Conservation (phyloP, 1,284 basidiomycete genomes). For the Hymenochaete sp. region DNA sequence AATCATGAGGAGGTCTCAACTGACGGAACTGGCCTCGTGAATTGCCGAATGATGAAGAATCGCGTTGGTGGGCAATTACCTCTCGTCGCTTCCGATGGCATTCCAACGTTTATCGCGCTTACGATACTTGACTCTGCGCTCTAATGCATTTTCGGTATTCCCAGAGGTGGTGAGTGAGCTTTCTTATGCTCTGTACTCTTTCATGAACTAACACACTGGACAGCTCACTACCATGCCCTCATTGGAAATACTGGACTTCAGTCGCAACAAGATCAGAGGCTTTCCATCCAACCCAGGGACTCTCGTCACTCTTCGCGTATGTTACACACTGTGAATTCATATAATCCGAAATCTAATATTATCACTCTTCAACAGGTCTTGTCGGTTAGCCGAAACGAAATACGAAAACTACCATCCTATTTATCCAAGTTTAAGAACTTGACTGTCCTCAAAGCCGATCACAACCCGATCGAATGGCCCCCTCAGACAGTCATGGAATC, state of each 20-base stretch:
- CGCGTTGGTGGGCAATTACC: conserved; percentile 79
- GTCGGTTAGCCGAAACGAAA: conserved; percentile 79
- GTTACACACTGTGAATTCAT: too few relatives aligned
- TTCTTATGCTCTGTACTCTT: conserved; percentile 5
- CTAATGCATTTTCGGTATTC: conserved; percentile 78
- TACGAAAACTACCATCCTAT: conserved; percentile 75
- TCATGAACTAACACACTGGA: conserved; percentile 9
- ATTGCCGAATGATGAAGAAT: too few relatives aligned
- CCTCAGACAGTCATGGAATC: conserved; percentile 46
- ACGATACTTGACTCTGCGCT: conserved; percentile 89
- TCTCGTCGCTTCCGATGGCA: conserved; percentile 71
- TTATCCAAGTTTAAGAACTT: conserved; percentile 67
- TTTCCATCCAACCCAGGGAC: conserved; percentile 78
- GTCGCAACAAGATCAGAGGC: conserved; percentile 82
- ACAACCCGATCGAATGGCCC: conserved; percentile 93
- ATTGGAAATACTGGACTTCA: conserved; percentile 91
- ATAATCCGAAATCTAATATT: too few relatives aligned
- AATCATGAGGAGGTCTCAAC: conserved; percentile 3
- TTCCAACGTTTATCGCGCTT: conserved; percentile 73
- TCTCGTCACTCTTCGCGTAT: conserved; percentile 69
- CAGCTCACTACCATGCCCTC: conserved; percentile 81
- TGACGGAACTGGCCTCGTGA: conserved; percentile 6
- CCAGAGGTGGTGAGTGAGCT: conserved; percentile 84
- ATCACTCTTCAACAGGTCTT: conserved; percentile 51
- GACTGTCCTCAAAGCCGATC: conserved; percentile 79